Percentiles rank a stretch among this genome's conserved stretches.
These are phyloP conservation scores for Porpolomopsis calyptriformis DNA, from an alignment of 768 basidiomycete genomes.

Conservation along the genomic window DNA sequence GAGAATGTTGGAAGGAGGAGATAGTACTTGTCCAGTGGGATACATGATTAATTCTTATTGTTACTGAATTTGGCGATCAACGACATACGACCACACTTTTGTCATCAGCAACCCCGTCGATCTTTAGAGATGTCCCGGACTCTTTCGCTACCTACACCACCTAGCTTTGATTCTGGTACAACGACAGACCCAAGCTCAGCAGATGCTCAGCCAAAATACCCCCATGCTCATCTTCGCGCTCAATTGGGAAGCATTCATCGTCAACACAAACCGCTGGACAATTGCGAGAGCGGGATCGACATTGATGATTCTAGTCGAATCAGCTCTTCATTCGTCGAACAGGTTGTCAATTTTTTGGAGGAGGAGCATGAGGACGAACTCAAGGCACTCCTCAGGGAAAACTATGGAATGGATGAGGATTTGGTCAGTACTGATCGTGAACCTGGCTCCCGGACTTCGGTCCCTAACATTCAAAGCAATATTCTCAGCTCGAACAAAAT, in stretches of 20 bases:
- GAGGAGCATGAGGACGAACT: slow-evolving; percentile 84
- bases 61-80: too few species aligned
- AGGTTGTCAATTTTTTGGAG: slow-evolving; percentile 60
- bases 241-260: slow-evolving; percentile 67
- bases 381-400: slow-evolving; percentile 60
- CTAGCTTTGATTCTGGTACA: neutral
- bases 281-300: slow-evolving; percentile 47
- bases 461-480: slow-evolving; percentile 12
- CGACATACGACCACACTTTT: too few species aligned
- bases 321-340: slow-evolving; percentile 51
- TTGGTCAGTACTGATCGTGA: slow-evolving; percentile 36
- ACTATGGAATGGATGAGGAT: slow-evolving; percentile 59
- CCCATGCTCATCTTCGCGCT: slow-evolving; percentile 61
- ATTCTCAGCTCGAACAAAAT: slow-evolving; percentile 64
- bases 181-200: too few species aligned
- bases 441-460: slow-evolving; percentile 9
- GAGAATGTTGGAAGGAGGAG: slow-evolving; percentile 65
- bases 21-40: slow-evolving; percentile 70
- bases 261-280: slow-evolving; percentile 47
- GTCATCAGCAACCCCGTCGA: neutral
- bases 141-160: neutral
- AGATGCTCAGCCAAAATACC: slow-evolving; percentile 1
- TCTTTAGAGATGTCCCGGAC: slow-evolving; percentile 3
- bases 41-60: slow-evolving; percentile 26
- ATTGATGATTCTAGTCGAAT: slow-evolving; percentile 42